Evolutionary conservation across 352 stramenopile genomes (phyloP).

Genomic region (Aphanomyces astaci): DNA sequence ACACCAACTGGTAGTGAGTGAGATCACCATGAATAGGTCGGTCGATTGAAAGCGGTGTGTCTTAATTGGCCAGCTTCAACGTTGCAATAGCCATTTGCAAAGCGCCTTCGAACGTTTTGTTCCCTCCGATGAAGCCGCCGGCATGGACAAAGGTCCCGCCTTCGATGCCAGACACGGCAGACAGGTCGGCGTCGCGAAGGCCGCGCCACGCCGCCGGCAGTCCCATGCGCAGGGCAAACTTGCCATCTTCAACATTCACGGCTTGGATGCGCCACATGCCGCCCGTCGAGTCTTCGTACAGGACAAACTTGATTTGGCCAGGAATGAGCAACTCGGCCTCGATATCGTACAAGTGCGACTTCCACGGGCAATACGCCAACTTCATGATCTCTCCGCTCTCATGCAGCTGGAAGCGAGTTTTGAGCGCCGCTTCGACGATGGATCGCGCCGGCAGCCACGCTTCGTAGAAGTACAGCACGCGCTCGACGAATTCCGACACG

Average conservation of each 20-base stretch:
- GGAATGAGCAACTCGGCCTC: slow-evolving; percentile 86
- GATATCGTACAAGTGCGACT: slow-evolving; percentile 94
- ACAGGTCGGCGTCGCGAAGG: slow-evolving; percentile 90
- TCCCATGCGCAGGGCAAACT: slow-evolving; percentile 90
- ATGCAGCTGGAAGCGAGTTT: slow-evolving; percentile 83
- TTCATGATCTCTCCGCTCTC: slow-evolving; percentile 90
- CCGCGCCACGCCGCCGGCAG: slow-evolving; percentile 91
- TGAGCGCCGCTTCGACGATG: slow-evolving; percentile 89
- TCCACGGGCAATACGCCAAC: slow-evolving; percentile 93
- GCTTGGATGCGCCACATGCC: slow-evolving; percentile 94
- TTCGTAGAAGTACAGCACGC: slow-evolving; percentile 87
- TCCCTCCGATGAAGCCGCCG: slow-evolving; percentile 98
- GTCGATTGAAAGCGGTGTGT: too few species aligned
- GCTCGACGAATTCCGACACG: slow-evolving; percentile 90
- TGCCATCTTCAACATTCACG: slow-evolving; percentile 88
- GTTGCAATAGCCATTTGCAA: slow-evolving; percentile 89
- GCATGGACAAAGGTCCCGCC: slow-evolving; percentile 96
- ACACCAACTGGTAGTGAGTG: too few species aligned
- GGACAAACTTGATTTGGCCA: slow-evolving; percentile 94
- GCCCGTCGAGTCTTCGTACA: slow-evolving; percentile 92
- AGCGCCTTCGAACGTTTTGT: slow-evolving; percentile 92
- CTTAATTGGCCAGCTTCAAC: slow-evolving; percentile 27
- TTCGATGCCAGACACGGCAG: slow-evolving; percentile 77
- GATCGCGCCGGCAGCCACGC: slow-evolving; percentile 90
- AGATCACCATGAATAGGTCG: too few species aligned